phyloP scores from a whole-genome alignment of 495 filamentous ascomycete species.

The Penicillium cosmopolitanum region DNA sequence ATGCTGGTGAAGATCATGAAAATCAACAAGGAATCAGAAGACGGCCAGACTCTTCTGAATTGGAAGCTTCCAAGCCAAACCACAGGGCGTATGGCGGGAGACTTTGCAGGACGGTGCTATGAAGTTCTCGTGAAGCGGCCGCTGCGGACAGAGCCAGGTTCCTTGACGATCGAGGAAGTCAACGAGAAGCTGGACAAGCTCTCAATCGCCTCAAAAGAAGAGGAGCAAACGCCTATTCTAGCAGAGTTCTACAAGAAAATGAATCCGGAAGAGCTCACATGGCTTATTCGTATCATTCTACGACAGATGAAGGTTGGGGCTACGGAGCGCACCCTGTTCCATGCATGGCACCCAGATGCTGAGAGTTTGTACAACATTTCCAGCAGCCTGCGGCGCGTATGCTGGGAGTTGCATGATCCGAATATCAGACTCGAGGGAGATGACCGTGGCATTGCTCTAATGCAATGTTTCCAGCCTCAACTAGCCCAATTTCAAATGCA shows the following conservation, averaged over 20 bases:
- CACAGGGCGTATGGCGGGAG: slow-evolving; percentile 70
- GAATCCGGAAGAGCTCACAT: slow-evolving; percentile 92
- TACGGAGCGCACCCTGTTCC: slow-evolving; percentile 88
- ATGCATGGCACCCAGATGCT: slow-evolving; percentile 92
- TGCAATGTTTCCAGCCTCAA: slow-evolving; percentile 98
- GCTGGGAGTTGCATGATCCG: slow-evolving; percentile 90
- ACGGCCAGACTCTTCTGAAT: slow-evolving; percentile 81
- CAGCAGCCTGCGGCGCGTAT: slow-evolving; percentile 85
- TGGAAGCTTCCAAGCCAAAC: slow-evolving; percentile 88
- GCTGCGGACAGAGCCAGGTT: slow-evolving; percentile 72
- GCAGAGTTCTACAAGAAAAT: slow-evolving; percentile 83
- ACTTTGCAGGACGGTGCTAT: slow-evolving; percentile 87
- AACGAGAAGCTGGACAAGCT: slow-evolving; percentile 85
- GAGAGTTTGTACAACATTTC: slow-evolving; percentile 90
- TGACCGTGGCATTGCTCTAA: slow-evolving; percentile 74
- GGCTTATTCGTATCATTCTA: slow-evolving; percentile 92
- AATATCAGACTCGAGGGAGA: slow-evolving; percentile 73
- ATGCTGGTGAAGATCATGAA: slow-evolving; percentile 89
- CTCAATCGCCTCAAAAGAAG: slow-evolving; percentile 75
- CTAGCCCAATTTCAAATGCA: slow-evolving; percentile 94
- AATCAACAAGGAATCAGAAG: slow-evolving; percentile 88
- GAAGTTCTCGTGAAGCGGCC: slow-evolving; percentile 85
- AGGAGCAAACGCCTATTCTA: slow-evolving; percentile 77
- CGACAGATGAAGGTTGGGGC: slow-evolving; percentile 99
- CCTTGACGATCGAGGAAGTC: slow-evolving; percentile 84